Conservation (phyloP, 2,329 filamentous ascomycete genomes). For the Beauveria rudraprayagi region DNA sequence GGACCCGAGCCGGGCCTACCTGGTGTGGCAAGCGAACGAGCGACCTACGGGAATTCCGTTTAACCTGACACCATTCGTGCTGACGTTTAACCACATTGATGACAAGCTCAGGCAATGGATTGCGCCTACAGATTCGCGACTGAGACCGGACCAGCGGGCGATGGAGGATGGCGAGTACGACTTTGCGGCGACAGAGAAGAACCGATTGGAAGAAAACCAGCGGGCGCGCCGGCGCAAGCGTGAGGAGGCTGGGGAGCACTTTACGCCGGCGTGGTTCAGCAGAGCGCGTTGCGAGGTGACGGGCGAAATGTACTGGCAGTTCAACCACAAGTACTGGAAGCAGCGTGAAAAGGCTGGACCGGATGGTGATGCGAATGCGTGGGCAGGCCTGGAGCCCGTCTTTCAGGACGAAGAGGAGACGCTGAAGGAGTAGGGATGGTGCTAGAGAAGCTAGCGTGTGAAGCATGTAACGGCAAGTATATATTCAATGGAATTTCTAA, state of each 20-base stretch:
- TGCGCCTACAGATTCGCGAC: conserved; percentile 86
- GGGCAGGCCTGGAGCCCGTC: conserved; percentile 71
- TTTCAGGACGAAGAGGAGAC: conserved; percentile 37
- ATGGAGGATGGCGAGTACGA: conserved; percentile 99
- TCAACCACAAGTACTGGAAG: conserved; percentile 84
- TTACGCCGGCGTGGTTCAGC: conserved; percentile 76
- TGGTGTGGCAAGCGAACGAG: conserved; percentile 85
- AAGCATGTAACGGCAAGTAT: neutral
- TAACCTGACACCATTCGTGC: conserved; percentile 91
- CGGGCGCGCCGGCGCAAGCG: conserved; percentile 63
- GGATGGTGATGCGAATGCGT: conserved; percentile 46
- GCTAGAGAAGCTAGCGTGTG: neutral
- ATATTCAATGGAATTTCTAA: neutral
- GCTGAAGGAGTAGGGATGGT: neutral
- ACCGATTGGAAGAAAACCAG: conserved; percentile 86
- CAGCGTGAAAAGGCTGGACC: conserved; percentile 57
- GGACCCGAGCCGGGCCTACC: conserved; percentile 68
- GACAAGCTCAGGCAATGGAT: conserved; percentile 70
- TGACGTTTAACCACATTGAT: conserved; percentile 87
- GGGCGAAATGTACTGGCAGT: conserved; percentile 84
- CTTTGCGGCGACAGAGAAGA: conserved; percentile 87
- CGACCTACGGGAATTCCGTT: conserved; percentile 84
- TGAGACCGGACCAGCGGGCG: conserved; percentile 87
- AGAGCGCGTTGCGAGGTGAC: conserved; percentile 68
- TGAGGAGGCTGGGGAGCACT: conserved; percentile 74